Evolutionary conservation across 345 rosid species (phyloP), one percentile per base, ranked within the genome.

Genomic region (Mercurialis annua): DNA sequence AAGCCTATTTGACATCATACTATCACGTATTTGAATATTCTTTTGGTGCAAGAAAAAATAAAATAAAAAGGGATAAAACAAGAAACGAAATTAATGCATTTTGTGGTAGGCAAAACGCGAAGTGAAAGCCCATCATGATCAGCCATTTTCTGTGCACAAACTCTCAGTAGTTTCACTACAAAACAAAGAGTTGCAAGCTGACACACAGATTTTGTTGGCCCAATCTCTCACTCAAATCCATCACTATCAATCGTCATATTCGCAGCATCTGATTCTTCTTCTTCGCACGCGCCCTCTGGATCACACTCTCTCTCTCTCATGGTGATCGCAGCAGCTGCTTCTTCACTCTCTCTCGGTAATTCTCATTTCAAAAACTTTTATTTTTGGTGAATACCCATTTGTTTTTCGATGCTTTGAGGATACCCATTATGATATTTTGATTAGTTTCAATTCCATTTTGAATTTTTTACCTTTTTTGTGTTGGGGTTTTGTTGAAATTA

Each of bases 241-340:
- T 34, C 58, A 0, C 34, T 40, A 59, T 59, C 65, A 0, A 26
- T 1, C 2, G 34, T 64, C 14, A 21, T 67, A 58, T 51, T 74
- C 69, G n/a, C 30, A 34, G 54, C 56, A 56, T 73, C 51, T 36
- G 12, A 10, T 0, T 10, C 9, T 36, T 40, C 55, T 23, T 10
- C 34, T 0, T n/a, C 55, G 29, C 56, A 43, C 30, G 16, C 54
- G 56, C 65, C 10, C 66, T 40, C 9, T 50, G 18, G 8, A 2
- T 14, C 14, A 4, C 23, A 23, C 9, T 2, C 62, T 31, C 12
- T 47, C 64, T 63, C 65, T 76, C 71, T 68, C 71, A 92, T 92
- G 96, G 84, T 86, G 92, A 83, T 89, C 82, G 82, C 87, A 0
- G 82, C 87, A 0, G 87, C 84, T 66, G 84, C 87, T 81, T 75